These are phyloP conservation scores for Ceratocystis variospora DNA, from an alignment of 2,329 filamentous ascomycete species.

Conservation along the genomic window DNA sequence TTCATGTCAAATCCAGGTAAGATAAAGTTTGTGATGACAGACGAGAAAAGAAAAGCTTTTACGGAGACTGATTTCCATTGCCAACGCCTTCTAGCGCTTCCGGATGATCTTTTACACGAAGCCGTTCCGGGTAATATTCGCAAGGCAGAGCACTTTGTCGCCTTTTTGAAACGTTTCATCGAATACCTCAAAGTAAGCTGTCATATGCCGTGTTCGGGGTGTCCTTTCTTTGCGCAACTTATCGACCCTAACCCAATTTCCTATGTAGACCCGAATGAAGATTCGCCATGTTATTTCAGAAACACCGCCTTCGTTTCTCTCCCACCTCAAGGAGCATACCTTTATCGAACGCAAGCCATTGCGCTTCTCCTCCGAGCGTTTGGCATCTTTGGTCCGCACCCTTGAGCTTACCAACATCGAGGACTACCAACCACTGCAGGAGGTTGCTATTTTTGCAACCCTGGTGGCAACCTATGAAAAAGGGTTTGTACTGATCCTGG, in stretches of 20 bases:
- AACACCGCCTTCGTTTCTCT: conserved; percentile 83
- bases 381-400: conserved; percentile 88
- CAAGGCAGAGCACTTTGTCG: conserved; percentile 86
- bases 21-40: neutral
- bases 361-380: conserved; percentile 82
- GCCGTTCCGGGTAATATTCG: conserved; percentile 94
- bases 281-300: conserved; percentile 95
- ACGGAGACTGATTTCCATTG: neutral
- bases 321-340: conserved; percentile 85
- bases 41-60: neutral
- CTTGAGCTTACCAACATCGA: conserved; percentile 95
- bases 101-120: conserved; percentile 87
- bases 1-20: conserved; percentile 84
- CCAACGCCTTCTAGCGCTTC: conserved; percentile 43
- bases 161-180: conserved; percentile 90
- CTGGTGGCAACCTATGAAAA: conserved; percentile 94
- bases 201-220: neutral
- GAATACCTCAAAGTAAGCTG: conserved; percentile 67
- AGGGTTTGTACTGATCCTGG: conserved; percentile 89
- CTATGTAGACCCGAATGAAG: conserved; percentile 75
- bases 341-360: conserved; percentile 96
- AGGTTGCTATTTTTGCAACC: conserved; percentile 94
- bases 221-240: neutral
- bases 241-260: neutral
- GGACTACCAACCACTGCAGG: conserved; percentile 91